Conservation (phyloP, 306 rosid species). For the Citrullus amarus region DNA sequence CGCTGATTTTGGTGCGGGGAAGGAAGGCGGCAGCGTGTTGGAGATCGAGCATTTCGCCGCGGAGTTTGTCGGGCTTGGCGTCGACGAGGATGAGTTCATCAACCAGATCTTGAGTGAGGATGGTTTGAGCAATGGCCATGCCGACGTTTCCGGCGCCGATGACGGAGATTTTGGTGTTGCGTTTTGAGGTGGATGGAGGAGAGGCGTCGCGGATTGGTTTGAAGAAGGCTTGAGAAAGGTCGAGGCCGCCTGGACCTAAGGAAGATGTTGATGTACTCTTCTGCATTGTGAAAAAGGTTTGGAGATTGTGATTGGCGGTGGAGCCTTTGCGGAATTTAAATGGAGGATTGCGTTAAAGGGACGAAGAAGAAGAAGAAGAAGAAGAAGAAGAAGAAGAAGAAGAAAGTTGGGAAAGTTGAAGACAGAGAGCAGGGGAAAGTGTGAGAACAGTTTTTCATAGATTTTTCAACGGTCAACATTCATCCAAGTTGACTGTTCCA, state of each 20-base stretch:
- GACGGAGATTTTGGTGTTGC: conserved; percentile 59
- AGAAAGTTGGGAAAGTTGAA: not conserved
- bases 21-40: conserved; percentile 94
- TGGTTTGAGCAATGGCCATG: conserved; percentile 97
- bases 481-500: not conserved
- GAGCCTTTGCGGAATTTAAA: not conserved
- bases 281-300: conserved; percentile 28
- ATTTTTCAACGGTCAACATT: conserved; percentile 14
- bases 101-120: conserved; percentile 64
- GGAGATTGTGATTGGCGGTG: not conserved
- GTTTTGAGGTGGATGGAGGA: conserved; percentile 46
- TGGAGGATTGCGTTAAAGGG: not conserved
- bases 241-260: conserved; percentile 67
- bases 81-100: conserved; percentile 80
- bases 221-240: conserved; percentile 59
- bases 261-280: conserved; percentile 40
- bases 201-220: conserved; percentile 35
- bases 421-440: not conserved
- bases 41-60: conserved; percentile 91
- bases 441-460: not conserved
- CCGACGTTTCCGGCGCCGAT: conserved; percentile 90
- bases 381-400: not conserved
- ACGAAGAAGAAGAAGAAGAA: not conserved
- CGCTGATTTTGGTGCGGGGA: conserved; percentile 71
- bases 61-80: conserved; percentile 56